Evolutionary conservation across 257 asterid species (phyloP).

Genomic region (Salvia splendens): DNA sequence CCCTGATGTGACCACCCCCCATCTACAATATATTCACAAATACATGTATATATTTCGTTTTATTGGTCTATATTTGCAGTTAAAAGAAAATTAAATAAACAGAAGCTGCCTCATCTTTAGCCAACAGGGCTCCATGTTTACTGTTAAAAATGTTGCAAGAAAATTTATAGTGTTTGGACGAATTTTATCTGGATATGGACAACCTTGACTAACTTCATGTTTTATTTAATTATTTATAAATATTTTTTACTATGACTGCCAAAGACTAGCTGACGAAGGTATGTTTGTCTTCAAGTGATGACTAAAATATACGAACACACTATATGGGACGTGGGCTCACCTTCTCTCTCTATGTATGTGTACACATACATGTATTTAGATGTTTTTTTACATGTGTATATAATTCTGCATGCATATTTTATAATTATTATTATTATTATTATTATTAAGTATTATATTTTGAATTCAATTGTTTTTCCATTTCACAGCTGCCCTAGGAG

Average conservation of each 20-base stretch:
- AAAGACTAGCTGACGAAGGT: slow-evolving; percentile 53
- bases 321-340: slow-evolving; percentile 55
- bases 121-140: slow-evolving; percentile 45
- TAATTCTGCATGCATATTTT: slow-evolving; percentile 13
- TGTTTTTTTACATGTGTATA: not conserved
- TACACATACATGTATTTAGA: not conserved
- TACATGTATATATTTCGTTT: not conserved
- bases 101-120: slow-evolving; percentile 19
- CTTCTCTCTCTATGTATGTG: slow-evolving; percentile 24
- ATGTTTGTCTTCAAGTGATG: slow-evolving; percentile 47
- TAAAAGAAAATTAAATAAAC: not conserved
- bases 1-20: slow-evolving; percentile 33
- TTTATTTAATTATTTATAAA: not conserved
- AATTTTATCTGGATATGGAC: slow-evolving; percentile 27
- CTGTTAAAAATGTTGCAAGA: slow-evolving; percentile 31
- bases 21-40: not conserved
- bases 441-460: not conserved
- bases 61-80: not conserved
- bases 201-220: slow-evolving; percentile 33
- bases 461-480: not conserved
- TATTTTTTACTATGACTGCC: slow-evolving; percentile 48
- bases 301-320: slow-evolving; percentile 50
- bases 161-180: slow-evolving; percentile 29
- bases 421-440: not conserved
- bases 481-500: slow-evolving; percentile 14